These are phyloP conservation scores for Grifola frondosa DNA, from an alignment of 1,284 basidiomycete species.

Conservation along the genomic window DNA sequence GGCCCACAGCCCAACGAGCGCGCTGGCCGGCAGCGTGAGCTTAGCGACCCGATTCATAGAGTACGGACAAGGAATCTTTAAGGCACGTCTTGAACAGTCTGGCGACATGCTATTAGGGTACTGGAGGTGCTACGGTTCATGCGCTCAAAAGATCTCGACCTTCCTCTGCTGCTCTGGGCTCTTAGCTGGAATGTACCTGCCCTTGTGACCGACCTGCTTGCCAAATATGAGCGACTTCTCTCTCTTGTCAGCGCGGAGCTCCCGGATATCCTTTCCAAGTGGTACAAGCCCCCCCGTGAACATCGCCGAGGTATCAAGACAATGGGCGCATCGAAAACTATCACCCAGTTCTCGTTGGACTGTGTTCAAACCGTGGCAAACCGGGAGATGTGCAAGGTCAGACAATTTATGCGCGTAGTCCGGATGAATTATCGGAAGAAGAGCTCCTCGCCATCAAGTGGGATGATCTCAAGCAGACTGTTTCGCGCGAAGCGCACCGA, in stretches of 20 bases:
- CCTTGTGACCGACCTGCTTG: conserved; percentile 22
- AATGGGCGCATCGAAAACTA: conserved; percentile 14
- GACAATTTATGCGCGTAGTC: neutral
- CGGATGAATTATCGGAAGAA: conserved; percentile 6
- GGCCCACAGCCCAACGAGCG: too few relatives aligned
- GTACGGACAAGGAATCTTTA: too few relatives aligned
- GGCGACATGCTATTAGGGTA: too few relatives aligned
- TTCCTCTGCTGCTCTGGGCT: conserved; percentile 31
- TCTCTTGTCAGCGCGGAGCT: conserved; percentile 30
- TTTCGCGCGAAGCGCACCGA: too few relatives aligned
- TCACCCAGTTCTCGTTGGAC: conserved; percentile 22
- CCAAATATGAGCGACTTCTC: conserved; percentile 21
- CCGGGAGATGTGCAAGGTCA: too few relatives aligned
- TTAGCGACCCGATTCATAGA: too few relatives aligned
- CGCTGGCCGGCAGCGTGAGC: too few relatives aligned
- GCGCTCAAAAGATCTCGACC: conserved; percentile 17
- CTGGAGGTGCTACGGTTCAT: conserved; percentile 12
- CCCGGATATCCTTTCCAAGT: conserved; percentile 27
- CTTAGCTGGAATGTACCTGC: conserved; percentile 32
- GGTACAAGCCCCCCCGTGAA: conserved; percentile 26
- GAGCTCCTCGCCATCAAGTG: conserved; percentile 2
- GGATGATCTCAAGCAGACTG: conserved; percentile 17
- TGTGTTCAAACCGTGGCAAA: conserved; percentile 4
- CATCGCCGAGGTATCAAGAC: conserved; percentile 14
- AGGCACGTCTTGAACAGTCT: too few relatives aligned